These are phyloP conservation scores for Hymenochaete sp. DNA, from an alignment of 1,284 basidiomycete genomes.

Conservation along the genomic window DNA sequence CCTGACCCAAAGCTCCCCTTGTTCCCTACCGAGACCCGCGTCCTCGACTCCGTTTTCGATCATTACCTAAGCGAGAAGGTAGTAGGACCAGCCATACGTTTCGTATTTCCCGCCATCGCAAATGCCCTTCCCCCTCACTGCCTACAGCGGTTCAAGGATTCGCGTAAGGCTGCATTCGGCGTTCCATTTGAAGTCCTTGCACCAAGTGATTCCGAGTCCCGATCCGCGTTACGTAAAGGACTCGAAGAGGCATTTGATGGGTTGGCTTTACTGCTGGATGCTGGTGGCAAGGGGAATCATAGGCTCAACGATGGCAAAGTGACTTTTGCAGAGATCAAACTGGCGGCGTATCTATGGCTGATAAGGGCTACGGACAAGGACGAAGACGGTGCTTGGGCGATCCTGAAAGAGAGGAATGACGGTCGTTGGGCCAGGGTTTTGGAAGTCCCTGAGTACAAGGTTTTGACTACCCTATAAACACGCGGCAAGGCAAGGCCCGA, in stretches of 20 bases:
- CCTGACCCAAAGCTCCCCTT: constrained; percentile 28
- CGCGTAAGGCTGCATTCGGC: constrained; percentile 3
- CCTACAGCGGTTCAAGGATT: not conserved
- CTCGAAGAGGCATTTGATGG: constrained; percentile 11
- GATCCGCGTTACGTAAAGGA: constrained; percentile 10
- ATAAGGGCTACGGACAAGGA: no score
- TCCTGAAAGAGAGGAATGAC: constrained; percentile 5
- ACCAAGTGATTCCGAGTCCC: constrained; percentile 4
- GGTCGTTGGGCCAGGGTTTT: constrained; percentile 12
- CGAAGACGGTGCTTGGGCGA: constrained; percentile 1
- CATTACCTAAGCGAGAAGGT: constrained; percentile 19
- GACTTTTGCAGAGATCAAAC: constrained; percentile 1
- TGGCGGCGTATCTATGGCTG: no score
- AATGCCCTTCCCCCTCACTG: not conserved
- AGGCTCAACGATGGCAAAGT: not conserved
- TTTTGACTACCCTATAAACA: no score
- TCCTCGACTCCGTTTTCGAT: constrained; percentile 23
- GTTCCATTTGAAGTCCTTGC: constrained; percentile 12
- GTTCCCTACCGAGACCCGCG: constrained; percentile 25
- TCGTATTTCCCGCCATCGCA: not conserved
- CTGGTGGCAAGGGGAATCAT: constrained; percentile 8
- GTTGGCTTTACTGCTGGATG: constrained; percentile 12
- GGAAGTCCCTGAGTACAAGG: constrained; percentile 6
- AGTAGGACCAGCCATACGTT: constrained; percentile 10
- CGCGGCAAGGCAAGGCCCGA: no score